phyloP scores from a whole-genome alignment of 2,329 filamentous ascomycete species.

The Teratosphaeriaceae sp. region DNA sequence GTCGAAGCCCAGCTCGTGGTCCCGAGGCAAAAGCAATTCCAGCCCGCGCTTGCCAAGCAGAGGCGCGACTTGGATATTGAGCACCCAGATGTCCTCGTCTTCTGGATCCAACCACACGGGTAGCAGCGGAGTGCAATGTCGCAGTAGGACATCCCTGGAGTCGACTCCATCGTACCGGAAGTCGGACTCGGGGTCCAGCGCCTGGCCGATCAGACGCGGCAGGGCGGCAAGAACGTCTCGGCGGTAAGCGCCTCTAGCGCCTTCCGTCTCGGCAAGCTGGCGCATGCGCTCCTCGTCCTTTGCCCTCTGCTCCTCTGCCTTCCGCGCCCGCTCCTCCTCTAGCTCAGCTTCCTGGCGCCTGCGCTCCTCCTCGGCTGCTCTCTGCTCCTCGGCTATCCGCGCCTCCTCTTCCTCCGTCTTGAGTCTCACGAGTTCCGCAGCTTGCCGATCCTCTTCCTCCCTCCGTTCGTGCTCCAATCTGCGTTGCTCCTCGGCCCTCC shows the following conservation, averaged over 20 bases:
- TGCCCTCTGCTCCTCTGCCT: background rate
- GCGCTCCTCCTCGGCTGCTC: conserved; percentile 20
- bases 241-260: conserved; percentile 15
- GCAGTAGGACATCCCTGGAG: conserved; percentile 11
- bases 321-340: background rate
- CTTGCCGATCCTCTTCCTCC: too few relatives aligned
- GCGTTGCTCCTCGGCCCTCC: conserved; percentile 16
- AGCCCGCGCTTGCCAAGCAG: conserved; percentile 22
- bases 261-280: conserved; percentile 16
- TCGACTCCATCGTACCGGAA: conserved; percentile 10
- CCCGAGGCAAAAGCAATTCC: conserved; percentile 21
- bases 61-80: conserved; percentile 26
- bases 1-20: conserved; percentile 15
- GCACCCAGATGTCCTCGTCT: conserved; percentile 19
- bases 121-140: conserved; percentile 20
- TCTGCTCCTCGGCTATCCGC: too few relatives aligned
- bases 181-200: conserved; percentile 15
- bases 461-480: too few relatives aligned
- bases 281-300: conserved; percentile 17
- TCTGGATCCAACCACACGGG: conserved; percentile 16
- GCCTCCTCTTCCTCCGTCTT: too few relatives aligned
- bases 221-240: conserved; percentile 18
- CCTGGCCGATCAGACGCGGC: conserved; percentile 15
- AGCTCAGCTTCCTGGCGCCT: conserved; percentile 10
- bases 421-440: too few relatives aligned